Evolutionary conservation across 2,329 filamentous ascomycete species (phyloP), one percentile per base, ranked within the genome.

Genomic region (Decorospora gaudefroyi): DNA sequence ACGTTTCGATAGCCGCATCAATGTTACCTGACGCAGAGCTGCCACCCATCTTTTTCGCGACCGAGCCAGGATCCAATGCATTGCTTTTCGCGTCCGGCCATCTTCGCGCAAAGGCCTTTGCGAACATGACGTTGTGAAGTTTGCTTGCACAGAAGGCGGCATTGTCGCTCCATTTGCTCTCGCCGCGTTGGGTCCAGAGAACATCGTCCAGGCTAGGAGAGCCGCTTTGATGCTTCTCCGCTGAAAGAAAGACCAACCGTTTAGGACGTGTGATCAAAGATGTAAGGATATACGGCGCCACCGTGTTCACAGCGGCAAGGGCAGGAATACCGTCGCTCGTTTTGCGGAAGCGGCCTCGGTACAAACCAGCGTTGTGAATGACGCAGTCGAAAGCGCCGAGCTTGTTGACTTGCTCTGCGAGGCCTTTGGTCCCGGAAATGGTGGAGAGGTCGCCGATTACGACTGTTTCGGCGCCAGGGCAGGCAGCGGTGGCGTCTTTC

Each of bases 341-440:
- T 43, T 74, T 74, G 38, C 57, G 65, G 47, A 65, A 72, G 28
- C 61, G 70, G 11, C 74, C 74, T 19, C 63, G 64, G 42, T 75
- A 76, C 16, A 80, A 52, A 2, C 79, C 80, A 0, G 81, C 81
- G 48, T 83, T 84, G 69, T 83, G 80, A 12, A 84, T 72, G 10
- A 84, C 69, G 16, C 73, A 71, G 57, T 84, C 81, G 57, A 79
- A 83, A 0, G 72, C 67, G 0, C 76, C 77, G 1, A 72, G 62
- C 25, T 67, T 65, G 61, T 80, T 79, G 38, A 78, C 75, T 38
- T 80, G 69, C 8, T 68, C 59, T 1, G 81, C 80, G 2, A 84
- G 69, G 2, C 64, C 61, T 47, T 79, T 80, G 3, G 72, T 79
- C 35, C 78, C 76, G 4, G 73, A 56, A 28, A 81, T 68, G 33